A percentile compares a stretch with the other conserved stretches of the same genome.
phyloP scores from a whole-genome alignment of 1,139 yeast genomes.

The Candida freyschussii region DNA sequence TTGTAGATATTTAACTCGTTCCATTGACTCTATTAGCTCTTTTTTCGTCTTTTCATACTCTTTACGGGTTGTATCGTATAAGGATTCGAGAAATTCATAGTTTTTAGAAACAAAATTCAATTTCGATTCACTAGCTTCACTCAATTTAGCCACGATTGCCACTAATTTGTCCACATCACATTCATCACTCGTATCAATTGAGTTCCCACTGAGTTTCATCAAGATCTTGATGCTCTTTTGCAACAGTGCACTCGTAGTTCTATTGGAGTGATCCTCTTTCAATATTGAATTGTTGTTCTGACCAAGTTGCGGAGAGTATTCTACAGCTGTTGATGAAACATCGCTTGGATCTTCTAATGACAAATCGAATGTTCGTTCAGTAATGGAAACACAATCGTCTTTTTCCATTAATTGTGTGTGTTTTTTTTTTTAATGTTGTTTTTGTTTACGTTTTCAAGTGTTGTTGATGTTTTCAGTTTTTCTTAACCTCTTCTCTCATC shows the following conservation, averaged over 20 bases:
- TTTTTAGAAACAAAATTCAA: slow-evolving; percentile 18
- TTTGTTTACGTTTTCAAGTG: slow-evolving; percentile 4
- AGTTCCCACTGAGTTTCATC: slow-evolving; percentile 13
- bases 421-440: slow-evolving; percentile 1
- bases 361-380: slow-evolving; percentile 21
- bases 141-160: slow-evolving; percentile 9
- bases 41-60: slow-evolving; percentile 9
- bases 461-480: no score
- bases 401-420: slow-evolving; percentile 6
- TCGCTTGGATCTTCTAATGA: slow-evolving; percentile 16
- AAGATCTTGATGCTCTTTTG: slow-evolving; percentile 6
- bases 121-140: slow-evolving; percentile 18
- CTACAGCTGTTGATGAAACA: slow-evolving; percentile 10
- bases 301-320: no score
- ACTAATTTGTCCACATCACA: slow-evolving; percentile 5
- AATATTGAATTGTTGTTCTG: neutral
- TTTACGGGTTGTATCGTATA: slow-evolving; percentile 15
- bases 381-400: slow-evolving; percentile 17
- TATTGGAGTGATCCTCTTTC: neutral
- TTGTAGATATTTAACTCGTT: slow-evolving; percentile 1
- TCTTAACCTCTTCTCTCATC: no score
- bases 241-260: neutral
- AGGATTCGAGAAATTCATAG: slow-evolving; percentile 18
- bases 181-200: slow-evolving; percentile 3
- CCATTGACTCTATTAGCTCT: slow-evolving; percentile 3